Evolutionary conservation across 2,329 filamentous ascomycete genomes (phyloP).

Genomic region (Fusarium pseudonygamai): DNA sequence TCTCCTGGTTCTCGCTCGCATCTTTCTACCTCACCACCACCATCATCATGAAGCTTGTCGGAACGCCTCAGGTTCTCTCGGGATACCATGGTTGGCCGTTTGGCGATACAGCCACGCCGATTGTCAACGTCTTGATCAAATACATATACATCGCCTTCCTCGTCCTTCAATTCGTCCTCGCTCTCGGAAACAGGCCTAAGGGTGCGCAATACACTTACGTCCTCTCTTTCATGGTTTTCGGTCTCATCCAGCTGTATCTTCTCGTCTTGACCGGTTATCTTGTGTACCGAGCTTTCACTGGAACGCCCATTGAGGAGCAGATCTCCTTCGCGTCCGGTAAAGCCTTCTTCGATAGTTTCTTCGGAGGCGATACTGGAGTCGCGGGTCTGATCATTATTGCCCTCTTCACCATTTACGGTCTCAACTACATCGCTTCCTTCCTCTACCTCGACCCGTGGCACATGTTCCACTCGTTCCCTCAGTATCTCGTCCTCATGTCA

Average conservation of each 20-base stretch:
- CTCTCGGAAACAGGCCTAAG: slow-evolving; percentile 39
- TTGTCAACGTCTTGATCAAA: slow-evolving; percentile 36
- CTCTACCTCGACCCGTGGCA: slow-evolving; percentile 42
- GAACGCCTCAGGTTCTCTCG: slow-evolving; percentile 28
- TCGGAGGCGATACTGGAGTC: slow-evolving; percentile 32
- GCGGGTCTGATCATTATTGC: slow-evolving; percentile 40
- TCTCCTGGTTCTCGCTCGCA: slow-evolving; percentile 37
- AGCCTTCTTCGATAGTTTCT: slow-evolving; percentile 38
- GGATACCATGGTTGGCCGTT: slow-evolving; percentile 39
- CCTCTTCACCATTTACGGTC: slow-evolving; percentile 38
- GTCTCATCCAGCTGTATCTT: slow-evolving; percentile 36
- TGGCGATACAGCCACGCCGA: slow-evolving; percentile 35
- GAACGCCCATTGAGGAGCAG: slow-evolving; percentile 32
- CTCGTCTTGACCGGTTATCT: slow-evolving; percentile 37
- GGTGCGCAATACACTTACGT: slow-evolving; percentile 40
- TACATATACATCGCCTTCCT: slow-evolving; percentile 40
- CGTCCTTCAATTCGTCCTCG: slow-evolving; percentile 38
- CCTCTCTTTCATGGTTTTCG: slow-evolving; percentile 38
- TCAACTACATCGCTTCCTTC: slow-evolving; percentile 39
- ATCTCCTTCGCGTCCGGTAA: slow-evolving; percentile 33
- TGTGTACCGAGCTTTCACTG: slow-evolving; percentile 37
- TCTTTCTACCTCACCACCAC: slow-evolving; percentile 38
- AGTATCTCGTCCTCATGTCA: slow-evolving; percentile 40
- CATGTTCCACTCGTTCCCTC: slow-evolving; percentile 42
- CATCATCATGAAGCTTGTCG: slow-evolving; percentile 40